phyloP scores from a whole-genome alignment of 441 rosid species.

The Theobroma grandiflorum region DNA sequence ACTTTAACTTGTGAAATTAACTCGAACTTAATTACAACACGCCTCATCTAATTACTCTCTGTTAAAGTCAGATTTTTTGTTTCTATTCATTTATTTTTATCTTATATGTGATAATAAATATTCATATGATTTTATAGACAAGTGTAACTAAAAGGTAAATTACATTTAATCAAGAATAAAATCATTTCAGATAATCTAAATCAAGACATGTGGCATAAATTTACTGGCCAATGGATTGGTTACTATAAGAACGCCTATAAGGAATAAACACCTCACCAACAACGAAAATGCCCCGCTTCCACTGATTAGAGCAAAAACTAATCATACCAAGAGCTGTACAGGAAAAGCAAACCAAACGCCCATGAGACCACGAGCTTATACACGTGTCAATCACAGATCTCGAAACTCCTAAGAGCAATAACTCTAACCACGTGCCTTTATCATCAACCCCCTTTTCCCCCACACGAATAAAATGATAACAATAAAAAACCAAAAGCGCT shows the following conservation, averaged over 20 bases:
- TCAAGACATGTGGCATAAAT: neutral
- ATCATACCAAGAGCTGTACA: neutral
- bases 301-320: neutral
- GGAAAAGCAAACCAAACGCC: neutral
- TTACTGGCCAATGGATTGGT: neutral
- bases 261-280: neutral
- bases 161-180: no score
- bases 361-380: neutral
- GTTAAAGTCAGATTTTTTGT: no score
- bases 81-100: no score
- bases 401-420: neutral
- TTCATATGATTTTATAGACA: no score
- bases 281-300: neutral
- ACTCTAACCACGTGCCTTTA: neutral
- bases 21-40: no score
- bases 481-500: neutral
- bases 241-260: neutral
- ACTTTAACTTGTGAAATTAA: no score
- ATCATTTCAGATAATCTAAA: no score
- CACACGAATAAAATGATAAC: neutral
- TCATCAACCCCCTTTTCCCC: neutral
- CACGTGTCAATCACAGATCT: slow-evolving; percentile 15
- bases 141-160: no score
- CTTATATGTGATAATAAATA: no score
- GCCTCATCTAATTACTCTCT: no score